phyloP scores from a whole-genome alignment of 2,329 filamentous ascomycete species.

The Leptodontidium sp. region DNA sequence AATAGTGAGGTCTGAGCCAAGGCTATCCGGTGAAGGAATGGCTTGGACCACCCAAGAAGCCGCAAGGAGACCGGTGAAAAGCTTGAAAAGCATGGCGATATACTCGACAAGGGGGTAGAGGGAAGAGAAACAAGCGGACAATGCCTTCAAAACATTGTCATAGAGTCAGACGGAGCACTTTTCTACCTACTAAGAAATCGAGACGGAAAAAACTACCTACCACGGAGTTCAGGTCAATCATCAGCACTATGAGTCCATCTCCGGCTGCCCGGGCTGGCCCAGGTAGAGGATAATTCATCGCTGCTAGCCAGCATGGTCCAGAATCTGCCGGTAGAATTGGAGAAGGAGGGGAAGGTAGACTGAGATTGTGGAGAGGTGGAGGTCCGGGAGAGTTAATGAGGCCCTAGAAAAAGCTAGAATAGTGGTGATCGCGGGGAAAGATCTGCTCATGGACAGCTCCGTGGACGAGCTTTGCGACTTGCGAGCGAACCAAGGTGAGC shows the following conservation, averaged over 20 bases:
- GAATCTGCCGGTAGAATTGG: slow-evolving; percentile 20
- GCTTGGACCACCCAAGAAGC: slow-evolving; percentile 27
- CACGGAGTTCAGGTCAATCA: too few relatives aligned
- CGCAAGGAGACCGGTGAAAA: slow-evolving; percentile 30
- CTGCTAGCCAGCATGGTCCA: slow-evolving; percentile 10
- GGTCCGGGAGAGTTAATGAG: not conserved
- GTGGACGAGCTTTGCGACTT: not conserved
- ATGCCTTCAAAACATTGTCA: slow-evolving; percentile 29
- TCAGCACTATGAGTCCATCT: not conserved
- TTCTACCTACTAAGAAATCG: slow-evolving; percentile 4
- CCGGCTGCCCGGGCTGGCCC: slow-evolving; percentile 17
- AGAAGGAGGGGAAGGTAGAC: not conserved
- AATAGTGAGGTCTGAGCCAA: slow-evolving; percentile 36
- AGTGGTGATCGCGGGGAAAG: slow-evolving; percentile 8
- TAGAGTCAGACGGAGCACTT: slow-evolving; percentile 26
- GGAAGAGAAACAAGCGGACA: slow-evolving; percentile 23
- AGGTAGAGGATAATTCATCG: slow-evolving; percentile 2
- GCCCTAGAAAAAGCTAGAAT: slow-evolving; percentile 1
- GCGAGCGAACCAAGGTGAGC: too few relatives aligned
- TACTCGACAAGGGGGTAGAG: slow-evolving; percentile 17
- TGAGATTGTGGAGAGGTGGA: not conserved
- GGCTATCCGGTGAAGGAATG: slow-evolving; percentile 33
- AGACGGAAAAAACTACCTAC: too few relatives aligned
- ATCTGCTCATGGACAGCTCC: slow-evolving; percentile 13
- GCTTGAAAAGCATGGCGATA: slow-evolving; percentile 32